Conservation (phyloP, 257 asterid species). For the Anisodus tanguticus region DNA sequence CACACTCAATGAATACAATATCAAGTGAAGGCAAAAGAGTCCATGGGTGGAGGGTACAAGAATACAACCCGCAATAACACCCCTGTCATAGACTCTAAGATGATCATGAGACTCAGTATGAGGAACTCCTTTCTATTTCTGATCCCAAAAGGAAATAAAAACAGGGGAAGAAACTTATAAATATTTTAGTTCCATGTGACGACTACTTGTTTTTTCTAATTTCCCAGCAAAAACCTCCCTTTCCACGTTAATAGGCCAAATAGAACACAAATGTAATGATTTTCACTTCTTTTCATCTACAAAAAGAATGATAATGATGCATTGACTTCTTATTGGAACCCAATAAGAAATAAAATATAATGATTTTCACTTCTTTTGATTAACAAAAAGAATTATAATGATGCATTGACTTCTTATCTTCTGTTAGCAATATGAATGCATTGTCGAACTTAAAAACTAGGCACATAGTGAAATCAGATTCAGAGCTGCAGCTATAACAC, state of each 20-base stretch:
- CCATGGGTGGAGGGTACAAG: background rate
- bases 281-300: background rate
- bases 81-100: background rate
- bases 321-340: background rate
- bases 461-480: background rate
- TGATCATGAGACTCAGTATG: background rate
- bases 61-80: background rate
- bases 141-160: background rate
- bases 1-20: background rate
- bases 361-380: background rate
- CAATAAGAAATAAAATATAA: background rate
- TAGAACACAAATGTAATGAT: background rate
- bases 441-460: background rate
- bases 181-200: background rate
- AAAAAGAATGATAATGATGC: background rate
- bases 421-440: background rate
- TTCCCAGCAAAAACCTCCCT: conserved; percentile 4
- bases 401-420: background rate
- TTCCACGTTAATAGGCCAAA: background rate
- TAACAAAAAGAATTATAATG: background rate
- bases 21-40: background rate
- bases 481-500: background rate
- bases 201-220: background rate
- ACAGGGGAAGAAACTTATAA: background rate
- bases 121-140: background rate